phyloP scores from a whole-genome alignment of 306 rosid species.

The Spatholobus suberectus region DNA sequence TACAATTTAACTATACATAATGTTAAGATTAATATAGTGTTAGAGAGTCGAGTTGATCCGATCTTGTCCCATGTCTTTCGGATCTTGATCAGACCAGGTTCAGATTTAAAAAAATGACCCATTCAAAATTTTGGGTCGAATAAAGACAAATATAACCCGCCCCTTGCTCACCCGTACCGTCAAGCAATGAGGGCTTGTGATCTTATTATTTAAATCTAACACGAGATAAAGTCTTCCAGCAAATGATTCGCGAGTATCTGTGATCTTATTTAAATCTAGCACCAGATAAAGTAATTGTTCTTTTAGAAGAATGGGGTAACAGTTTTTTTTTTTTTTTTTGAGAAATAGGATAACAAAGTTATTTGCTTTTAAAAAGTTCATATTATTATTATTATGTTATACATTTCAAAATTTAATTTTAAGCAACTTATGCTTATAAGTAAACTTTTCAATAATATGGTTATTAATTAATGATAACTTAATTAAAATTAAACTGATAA shows the following conservation, averaged over 20 bases:
- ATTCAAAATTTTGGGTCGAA: too few species aligned
- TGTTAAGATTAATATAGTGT: too few species aligned
- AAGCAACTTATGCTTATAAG: background rate
- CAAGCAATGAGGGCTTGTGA: background rate
- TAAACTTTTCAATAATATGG: background rate
- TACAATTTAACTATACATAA: too few species aligned
- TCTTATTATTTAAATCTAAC: background rate
- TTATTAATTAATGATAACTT: background rate
- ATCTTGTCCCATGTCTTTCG: too few species aligned
- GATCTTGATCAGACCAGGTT: too few species aligned
- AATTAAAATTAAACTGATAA: background rate
- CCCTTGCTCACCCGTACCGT: too few species aligned
- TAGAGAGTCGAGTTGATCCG: too few species aligned
- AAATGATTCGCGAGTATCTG: background rate
- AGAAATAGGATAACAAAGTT: background rate
- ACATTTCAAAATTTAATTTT: background rate
- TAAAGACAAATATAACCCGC: too few species aligned
- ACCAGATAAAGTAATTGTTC: conserved; percentile 15
- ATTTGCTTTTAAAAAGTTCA: background rate
- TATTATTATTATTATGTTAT: background rate
- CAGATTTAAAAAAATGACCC: too few species aligned
- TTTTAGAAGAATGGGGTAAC: background rate
- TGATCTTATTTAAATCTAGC: background rate
- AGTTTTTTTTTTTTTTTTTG: too few species aligned
- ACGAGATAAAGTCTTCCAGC: background rate